Percentiles rank a stretch among this genome's conserved stretches.
Conservation (phyloP, 1,284 basidiomycete species). For the Tilletiopsis washingtonensis region DNA sequence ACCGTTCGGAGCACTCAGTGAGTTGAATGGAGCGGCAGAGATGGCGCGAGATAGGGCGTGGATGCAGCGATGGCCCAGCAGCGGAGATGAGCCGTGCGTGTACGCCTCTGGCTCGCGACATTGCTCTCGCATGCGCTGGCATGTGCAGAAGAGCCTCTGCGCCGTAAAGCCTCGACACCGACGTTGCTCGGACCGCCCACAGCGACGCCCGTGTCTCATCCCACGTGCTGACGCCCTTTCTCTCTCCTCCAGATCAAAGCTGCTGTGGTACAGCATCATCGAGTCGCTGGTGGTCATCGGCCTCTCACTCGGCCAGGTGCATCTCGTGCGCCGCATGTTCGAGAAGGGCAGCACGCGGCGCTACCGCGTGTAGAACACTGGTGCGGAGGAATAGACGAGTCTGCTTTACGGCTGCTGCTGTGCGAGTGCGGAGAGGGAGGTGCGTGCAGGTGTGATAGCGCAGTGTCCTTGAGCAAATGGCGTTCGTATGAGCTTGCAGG, state of each 20-base stretch:
- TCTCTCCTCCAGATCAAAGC: constrained; percentile 14
- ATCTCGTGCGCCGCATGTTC: constrained; percentile 36
- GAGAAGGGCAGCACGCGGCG: constrained; percentile 37
- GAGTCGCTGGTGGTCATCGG: constrained; percentile 34
- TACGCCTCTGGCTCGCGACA: no score
- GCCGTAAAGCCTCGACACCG: no score
- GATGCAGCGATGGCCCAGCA: not conserved
- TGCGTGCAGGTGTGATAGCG: no score
- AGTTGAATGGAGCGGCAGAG: no score
- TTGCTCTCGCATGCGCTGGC: not conserved
- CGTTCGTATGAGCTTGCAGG: no score
- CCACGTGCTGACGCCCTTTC: constrained; percentile 1
- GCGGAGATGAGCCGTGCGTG: not conserved
- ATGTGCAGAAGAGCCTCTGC: no score
- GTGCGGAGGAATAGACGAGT: not conserved
- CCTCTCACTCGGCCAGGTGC: constrained; percentile 40
- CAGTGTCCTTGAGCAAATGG: no score
- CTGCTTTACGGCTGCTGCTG: no score
- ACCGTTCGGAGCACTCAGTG: constrained; percentile 39
- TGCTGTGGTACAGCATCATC: constrained; percentile 41
- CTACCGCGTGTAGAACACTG: constrained; percentile 32
- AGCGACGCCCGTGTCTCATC: not conserved
- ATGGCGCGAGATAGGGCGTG: not conserved
- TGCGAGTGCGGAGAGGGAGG: no score
- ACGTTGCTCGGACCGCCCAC: no score